A percentile compares a stretch with the other conserved stretches of the same genome.
These are phyloP conservation scores for Ogataea ganodermae DNA, from an alignment of 805 yeast species.

Conservation along the genomic window DNA sequence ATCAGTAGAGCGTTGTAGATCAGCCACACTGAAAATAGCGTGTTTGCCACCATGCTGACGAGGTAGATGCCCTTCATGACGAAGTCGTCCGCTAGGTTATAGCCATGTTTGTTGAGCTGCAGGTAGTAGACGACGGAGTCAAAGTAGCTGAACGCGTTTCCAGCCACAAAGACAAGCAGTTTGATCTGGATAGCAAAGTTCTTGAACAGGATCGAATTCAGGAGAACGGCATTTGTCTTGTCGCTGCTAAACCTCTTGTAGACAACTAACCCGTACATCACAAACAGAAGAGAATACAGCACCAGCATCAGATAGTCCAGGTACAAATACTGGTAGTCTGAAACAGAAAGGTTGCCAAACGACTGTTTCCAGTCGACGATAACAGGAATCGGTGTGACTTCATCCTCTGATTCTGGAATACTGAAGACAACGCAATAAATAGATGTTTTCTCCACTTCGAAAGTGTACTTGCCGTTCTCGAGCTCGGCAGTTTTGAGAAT, in stretches of 20 bases:
- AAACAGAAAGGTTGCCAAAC: slow-evolving; percentile 32
- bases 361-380: slow-evolving; percentile 36
- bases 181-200: slow-evolving; percentile 31
- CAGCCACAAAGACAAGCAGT: slow-evolving; percentile 24
- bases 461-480: slow-evolving; percentile 12
- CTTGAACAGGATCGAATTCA: slow-evolving; percentile 20
- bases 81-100: slow-evolving; percentile 23
- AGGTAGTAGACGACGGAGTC: slow-evolving; percentile 19
- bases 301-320: slow-evolving; percentile 24
- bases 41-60: slow-evolving; percentile 22
- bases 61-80: slow-evolving; percentile 25
- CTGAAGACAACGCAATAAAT: slow-evolving; percentile 32
- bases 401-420: slow-evolving; percentile 18
- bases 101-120: slow-evolving; percentile 31
- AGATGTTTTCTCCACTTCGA: slow-evolving; percentile 23
- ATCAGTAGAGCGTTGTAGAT: slow-evolving; percentile 35
- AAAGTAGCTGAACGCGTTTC: slow-evolving; percentile 22
- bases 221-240: slow-evolving; percentile 24
- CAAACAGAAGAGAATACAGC: slow-evolving; percentile 21
- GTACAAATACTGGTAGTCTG: slow-evolving; percentile 32
- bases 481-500: slow-evolving; percentile 10
- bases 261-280: slow-evolving; percentile 19
- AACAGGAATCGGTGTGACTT: slow-evolving; percentile 13
- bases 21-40: slow-evolving; percentile 34
- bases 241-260: slow-evolving; percentile 16